Evolutionary conservation across 1,284 basidiomycete species (phyloP), one percentile per base, ranked within the genome.

Genomic region (Tylopilus sp.): DNA sequence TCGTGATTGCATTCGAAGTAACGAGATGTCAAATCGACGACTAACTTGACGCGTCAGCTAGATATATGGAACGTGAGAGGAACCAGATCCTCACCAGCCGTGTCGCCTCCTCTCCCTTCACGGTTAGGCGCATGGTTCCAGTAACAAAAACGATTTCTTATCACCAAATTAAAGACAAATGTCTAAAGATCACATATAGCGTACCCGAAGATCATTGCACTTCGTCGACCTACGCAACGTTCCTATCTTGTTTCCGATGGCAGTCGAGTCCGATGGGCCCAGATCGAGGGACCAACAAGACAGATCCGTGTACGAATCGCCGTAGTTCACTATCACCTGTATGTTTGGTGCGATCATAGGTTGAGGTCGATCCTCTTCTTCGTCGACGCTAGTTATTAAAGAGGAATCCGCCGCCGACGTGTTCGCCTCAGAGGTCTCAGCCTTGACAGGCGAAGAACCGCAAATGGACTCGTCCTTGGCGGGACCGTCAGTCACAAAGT

Each of bases 141-240:
- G 9, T 34, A 34, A 34, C 33, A 18, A 34, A 15, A 55, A 55
- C 5, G 44, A 44, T 31, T 8, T 31, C 49, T 49, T 33, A 25
- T 13, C 25, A 28, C 8, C 12, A 25, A 21, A 26, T 30, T 12
- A 36, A 36, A 11, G 30, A 31, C 30, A 31, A 21, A 10, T 19
- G 19, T 41, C 36, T 26, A 2, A 34, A 49, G 25, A 39, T 9
- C 18, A 38, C 10, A 38, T 5, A 26, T 15, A 41, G 10, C 49
- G 18, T 47, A 49, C 49, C 47, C 44, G 43, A 23, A 57, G 44
- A 12, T 57, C 44, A 26, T 46, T 41, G 41, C 46, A 45, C 28
- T 45, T 53, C 18, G 41, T 34, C 15, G 50, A 54, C 41, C 54
- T 59, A 34, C 45, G 47, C 45, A 59, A 39, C n/a, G 10, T 26